phyloP scores from a whole-genome alignment of 2,329 filamentous ascomycete genomes.

The Orbilia ellipsospora region DNA sequence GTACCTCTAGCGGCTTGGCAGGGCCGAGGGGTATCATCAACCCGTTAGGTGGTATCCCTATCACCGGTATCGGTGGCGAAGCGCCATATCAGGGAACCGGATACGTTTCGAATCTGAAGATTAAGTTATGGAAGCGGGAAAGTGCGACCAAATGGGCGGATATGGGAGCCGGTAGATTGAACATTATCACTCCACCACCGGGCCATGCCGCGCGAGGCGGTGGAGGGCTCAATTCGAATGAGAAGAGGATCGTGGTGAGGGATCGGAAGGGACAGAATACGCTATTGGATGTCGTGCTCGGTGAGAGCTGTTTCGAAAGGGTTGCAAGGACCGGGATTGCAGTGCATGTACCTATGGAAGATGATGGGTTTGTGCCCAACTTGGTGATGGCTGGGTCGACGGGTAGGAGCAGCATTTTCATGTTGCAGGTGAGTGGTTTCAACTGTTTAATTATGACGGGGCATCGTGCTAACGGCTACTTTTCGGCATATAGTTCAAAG shows the following conservation, averaged over 20 bases:
- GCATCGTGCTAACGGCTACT: constrained; percentile 21
- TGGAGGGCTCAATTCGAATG: constrained; percentile 72
- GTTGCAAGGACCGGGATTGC: constrained; percentile 88
- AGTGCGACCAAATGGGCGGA: constrained; percentile 85
- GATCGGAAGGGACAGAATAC: constrained; percentile 70
- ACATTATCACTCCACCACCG: constrained; percentile 79
- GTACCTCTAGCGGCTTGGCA: constrained; percentile 43
- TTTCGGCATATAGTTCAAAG: constrained; percentile 63
- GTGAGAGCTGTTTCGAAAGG: constrained; percentile 84
- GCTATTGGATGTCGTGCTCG: constrained; percentile 84
- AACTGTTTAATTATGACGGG: background rate
- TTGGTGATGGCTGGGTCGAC: constrained; percentile 69
- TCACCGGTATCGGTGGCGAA: constrained; percentile 54
- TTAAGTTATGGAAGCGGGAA: constrained; percentile 84
- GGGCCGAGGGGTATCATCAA: constrained; percentile 54
- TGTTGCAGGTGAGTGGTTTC: constrained; percentile 68
- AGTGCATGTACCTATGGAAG: constrained; percentile 84
- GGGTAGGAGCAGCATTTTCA: constrained; percentile 70
- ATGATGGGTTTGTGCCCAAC: constrained; percentile 67
- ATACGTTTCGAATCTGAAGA: constrained; percentile 79
- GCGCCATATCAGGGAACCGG: constrained; percentile 52
- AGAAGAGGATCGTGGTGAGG: constrained; percentile 86
- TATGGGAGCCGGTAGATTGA: constrained; percentile 83
- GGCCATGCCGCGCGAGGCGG: constrained; percentile 70
- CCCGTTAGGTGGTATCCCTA: constrained; percentile 52